Conservation (phyloP, 768 basidiomycete genomes). For the Butyriboletus loyo region DNA sequence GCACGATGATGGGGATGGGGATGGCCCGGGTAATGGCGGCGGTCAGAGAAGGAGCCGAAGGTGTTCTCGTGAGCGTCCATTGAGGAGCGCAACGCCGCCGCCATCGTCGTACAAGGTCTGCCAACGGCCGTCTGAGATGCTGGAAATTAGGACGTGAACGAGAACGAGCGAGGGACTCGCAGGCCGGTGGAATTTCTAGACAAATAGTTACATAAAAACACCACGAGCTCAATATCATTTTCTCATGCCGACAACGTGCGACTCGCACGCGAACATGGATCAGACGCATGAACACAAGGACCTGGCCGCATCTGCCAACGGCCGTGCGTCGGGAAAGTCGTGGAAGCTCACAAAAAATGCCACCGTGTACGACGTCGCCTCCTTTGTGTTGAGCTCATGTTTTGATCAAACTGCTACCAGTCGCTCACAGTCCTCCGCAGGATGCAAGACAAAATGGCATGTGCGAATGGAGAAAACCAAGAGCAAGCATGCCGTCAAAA, state of each 20-base stretch:
- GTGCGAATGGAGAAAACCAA: slow-evolving; percentile 67
- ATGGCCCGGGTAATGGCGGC: slow-evolving; percentile 41
- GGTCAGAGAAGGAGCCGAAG: slow-evolving; percentile 40
- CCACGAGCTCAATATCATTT: slow-evolving; percentile 3
- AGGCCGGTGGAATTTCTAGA: neutral
- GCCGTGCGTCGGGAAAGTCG: slow-evolving; percentile 65
- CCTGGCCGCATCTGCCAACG: slow-evolving; percentile 58
- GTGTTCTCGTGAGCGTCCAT: slow-evolving; percentile 36
- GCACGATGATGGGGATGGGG: slow-evolving; percentile 38
- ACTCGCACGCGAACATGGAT: neutral
- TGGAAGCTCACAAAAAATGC: slow-evolving; percentile 58
- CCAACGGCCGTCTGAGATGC: slow-evolving; percentile 5
- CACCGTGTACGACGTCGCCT: slow-evolving; percentile 41
- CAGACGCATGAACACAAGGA: slow-evolving; percentile 19
- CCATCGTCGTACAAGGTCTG: slow-evolving; percentile 32
- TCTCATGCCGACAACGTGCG: slow-evolving; percentile 15
- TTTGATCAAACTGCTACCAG: slow-evolving; percentile 34
- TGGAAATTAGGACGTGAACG: neutral
- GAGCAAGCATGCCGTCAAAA: slow-evolving; percentile 66
- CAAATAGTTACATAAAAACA: slow-evolving; percentile 26
- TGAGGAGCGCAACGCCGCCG: slow-evolving; percentile 38
- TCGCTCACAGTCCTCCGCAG: slow-evolving; percentile 63
- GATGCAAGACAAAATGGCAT: slow-evolving; percentile 68
- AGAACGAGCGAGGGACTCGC: neutral
- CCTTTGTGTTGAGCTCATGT: neutral